Conservation (phyloP, 179 eudicot species). For the Sideroxylon spinosum region DNA sequence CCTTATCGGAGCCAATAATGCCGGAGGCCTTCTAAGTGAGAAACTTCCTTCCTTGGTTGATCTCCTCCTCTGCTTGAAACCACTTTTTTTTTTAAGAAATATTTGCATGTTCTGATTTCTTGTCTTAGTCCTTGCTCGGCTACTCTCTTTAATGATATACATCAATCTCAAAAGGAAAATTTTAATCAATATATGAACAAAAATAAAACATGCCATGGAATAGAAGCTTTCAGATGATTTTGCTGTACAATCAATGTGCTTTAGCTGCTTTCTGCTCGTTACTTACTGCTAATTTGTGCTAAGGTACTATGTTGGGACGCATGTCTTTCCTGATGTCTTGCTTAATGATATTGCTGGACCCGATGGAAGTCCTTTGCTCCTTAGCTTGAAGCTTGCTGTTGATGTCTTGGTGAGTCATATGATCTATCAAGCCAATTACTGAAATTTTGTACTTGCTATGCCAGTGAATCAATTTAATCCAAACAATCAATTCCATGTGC, state of each 20-base stretch:
- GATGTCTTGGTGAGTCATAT: conserved; percentile 81
- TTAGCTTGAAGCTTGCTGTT: conserved; percentile 89
- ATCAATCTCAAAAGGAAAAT: conserved; percentile 5
- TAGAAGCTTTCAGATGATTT: not conserved
- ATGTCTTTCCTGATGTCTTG: conserved; percentile 79
- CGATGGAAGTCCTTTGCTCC: conserved; percentile 70
- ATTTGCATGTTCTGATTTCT: not conserved
- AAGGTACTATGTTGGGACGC: conserved; percentile 70
- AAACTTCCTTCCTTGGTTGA: not conserved
- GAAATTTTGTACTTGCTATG: no score
- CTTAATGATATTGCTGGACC: conserved; percentile 98
- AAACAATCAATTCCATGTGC: no score
- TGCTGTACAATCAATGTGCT: not conserved
- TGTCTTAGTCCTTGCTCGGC: not conserved
- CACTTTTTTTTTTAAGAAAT: not conserved
- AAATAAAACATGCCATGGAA: not conserved
- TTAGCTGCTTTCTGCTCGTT: not conserved
- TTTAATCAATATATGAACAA: not conserved
- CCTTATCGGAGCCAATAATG: not conserved
- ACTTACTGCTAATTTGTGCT: conserved; percentile 17
- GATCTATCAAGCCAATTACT: not conserved
- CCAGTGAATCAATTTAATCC: no score
- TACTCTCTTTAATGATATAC: not conserved
- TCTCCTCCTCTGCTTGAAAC: not conserved
- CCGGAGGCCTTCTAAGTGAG: not conserved